phyloP scores from a whole-genome alignment of 306 rosid species.

The Sicyos baderoa region DNA sequence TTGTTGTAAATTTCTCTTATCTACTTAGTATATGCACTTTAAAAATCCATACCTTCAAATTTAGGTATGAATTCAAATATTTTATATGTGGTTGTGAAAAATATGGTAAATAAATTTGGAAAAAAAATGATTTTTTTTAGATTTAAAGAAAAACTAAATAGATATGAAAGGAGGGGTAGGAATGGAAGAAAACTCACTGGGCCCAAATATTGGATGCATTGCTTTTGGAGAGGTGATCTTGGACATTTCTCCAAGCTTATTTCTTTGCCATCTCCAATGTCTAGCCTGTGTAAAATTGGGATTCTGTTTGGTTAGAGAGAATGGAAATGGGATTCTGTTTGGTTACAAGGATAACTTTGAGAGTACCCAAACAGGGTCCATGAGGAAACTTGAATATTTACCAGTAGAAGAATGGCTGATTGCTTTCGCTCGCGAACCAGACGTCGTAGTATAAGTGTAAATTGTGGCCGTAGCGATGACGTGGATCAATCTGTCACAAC shows the following conservation, averaged over 20 bases:
- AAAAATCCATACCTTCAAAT: no score
- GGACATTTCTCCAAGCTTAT: constrained; percentile 52
- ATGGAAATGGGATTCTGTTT: not conserved
- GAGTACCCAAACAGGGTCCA: not conserved
- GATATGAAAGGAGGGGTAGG: no score
- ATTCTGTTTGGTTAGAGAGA: not conserved
- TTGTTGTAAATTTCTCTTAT: no score
- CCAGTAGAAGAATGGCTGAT: constrained; percentile 90
- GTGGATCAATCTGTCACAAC: constrained; percentile 70
- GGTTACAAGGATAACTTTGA: no score
- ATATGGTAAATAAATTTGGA: no score
- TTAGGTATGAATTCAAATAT: no score
- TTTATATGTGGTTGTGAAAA: no score
- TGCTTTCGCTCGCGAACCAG: constrained; percentile 74
- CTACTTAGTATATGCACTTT: no score
- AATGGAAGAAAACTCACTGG: constrained; percentile 44
- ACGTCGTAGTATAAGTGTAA: constrained; percentile 71
- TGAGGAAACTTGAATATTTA: constrained; percentile 24
- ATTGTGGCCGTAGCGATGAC: constrained; percentile 94
- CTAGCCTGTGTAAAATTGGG: constrained; percentile 50
- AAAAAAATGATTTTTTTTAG: no score
- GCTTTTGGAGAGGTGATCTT: constrained; percentile 56
- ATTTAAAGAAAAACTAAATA: no score
- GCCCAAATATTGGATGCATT: constrained; percentile 79
- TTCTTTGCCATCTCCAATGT: constrained; percentile 83